A percentile compares a stretch with the other conserved stretches of the same genome.
These are phyloP conservation scores for Caryopteris hybrid DNA, from an alignment of 305 asterid species.

Conservation along the genomic window DNA sequence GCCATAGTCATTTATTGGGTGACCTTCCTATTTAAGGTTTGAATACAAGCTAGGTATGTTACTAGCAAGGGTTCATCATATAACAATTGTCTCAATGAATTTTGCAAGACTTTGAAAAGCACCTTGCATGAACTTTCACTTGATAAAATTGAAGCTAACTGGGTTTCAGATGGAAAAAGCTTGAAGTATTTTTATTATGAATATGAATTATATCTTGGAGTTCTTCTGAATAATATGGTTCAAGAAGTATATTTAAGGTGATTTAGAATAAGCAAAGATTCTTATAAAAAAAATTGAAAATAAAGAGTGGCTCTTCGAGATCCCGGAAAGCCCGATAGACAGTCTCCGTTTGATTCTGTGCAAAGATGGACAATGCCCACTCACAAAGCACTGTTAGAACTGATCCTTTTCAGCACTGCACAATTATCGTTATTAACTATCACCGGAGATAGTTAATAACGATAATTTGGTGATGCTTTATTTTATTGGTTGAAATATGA, in stretches of 20 bases:
- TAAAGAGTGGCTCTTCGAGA: too few relatives aligned
- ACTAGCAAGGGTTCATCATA: neutral
- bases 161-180: slow-evolving; percentile 1
- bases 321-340: too few relatives aligned
- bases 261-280: slow-evolving; percentile 3
- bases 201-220: neutral
- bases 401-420: too few relatives aligned
- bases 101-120: neutral
- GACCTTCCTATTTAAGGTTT: neutral
- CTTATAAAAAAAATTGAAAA: too few relatives aligned
- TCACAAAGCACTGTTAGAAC: too few relatives aligned
- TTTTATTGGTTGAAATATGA: neutral
- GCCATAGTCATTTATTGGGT: neutral
- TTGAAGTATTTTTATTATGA: neutral
- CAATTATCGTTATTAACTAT: too few relatives aligned
- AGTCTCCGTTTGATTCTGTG: too few relatives aligned
- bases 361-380: too few relatives aligned
- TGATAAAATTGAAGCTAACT: slow-evolving; percentile 8
- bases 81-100: neutral
- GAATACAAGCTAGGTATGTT: neutral
- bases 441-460: neutral
- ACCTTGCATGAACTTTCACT: neutral
- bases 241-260: neutral
- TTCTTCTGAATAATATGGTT: slow-evolving; percentile 7
- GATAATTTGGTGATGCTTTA: neutral